Evolutionary conservation across 108 stramenopile species (phyloP).

Genomic region (Cyclotella kingstonii): DNA sequence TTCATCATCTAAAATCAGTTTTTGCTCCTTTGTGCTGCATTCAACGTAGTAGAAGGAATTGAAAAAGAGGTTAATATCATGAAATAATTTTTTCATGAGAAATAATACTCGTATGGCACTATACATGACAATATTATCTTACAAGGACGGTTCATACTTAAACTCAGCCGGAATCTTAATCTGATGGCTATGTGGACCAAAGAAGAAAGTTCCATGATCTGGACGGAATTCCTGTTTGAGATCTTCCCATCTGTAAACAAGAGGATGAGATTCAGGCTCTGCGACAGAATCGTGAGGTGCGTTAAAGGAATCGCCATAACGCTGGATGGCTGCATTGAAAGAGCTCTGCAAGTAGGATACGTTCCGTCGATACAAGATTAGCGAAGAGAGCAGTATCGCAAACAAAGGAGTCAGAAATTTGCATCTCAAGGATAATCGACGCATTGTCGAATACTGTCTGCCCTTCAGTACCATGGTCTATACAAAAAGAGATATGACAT

Average conservation of each 20-base stretch:
- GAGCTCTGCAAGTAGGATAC: not conserved
- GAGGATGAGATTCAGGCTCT: not conserved
- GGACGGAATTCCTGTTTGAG: not conserved
- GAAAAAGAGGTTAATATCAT: no score
- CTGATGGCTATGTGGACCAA: constrained; percentile 9
- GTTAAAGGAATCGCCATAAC: constrained; percentile 1
- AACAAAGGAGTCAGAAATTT: no score
- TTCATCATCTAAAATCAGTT: constrained; percentile 20
- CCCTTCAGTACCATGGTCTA: no score
- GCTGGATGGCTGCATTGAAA: not conserved
- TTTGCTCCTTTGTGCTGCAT: constrained; percentile 5
- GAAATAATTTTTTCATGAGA: no score
- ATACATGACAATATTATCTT: not conserved
- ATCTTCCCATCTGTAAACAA: constrained; percentile 10
- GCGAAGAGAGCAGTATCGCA: no score
- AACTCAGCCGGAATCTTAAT: not conserved
- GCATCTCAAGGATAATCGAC: no score
- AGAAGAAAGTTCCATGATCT: constrained; percentile 17
- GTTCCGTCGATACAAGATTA: no score
- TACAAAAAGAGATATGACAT: no score
- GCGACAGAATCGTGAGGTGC: not conserved
- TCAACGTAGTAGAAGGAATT: not conserved
- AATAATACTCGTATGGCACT: not conserved
- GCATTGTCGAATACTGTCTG: no score
- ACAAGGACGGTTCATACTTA: constrained; percentile 5